These are phyloP conservation scores for Exophiala oligosperma DNA, from an alignment of 2,329 filamentous ascomycete genomes.

Conservation along the genomic window DNA sequence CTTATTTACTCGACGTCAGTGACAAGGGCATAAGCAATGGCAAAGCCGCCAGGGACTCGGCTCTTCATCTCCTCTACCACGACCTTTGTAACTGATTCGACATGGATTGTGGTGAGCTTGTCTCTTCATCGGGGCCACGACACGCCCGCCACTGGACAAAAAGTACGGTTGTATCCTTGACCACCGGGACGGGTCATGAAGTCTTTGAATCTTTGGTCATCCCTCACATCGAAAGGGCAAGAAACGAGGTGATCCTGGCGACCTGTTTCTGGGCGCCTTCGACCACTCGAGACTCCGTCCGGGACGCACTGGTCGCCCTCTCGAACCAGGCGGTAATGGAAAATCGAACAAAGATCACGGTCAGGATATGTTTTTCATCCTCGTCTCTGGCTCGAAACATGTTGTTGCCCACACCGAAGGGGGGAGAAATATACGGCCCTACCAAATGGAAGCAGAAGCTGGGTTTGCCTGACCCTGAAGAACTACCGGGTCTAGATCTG, in stretches of 20 bases:
- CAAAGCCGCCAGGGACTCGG: no score
- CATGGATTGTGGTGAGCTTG: conserved; percentile 1
- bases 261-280: conserved; percentile 82
- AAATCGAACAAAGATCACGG: conserved; percentile 62
- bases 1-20: no score
- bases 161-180: conserved; percentile 6
- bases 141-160: not conserved
- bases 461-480: conserved; percentile 60
- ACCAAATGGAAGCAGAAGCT: conserved; percentile 60
- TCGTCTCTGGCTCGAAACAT: conserved; percentile 71
- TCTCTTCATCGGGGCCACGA: conserved; percentile 2
- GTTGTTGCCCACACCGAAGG: conserved; percentile 64
- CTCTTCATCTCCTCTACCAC: no score
- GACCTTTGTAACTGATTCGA: not conserved
- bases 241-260: conserved; percentile 69
- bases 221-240: conserved; percentile 61
- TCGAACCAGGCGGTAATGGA: conserved; percentile 49
- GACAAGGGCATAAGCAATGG: no score
- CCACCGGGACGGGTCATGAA: conserved; percentile 13
- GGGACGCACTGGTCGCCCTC: conserved; percentile 19
- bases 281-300: conserved; percentile 58
- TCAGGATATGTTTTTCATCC: conserved; percentile 77
- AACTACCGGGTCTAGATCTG: conserved; percentile 63
- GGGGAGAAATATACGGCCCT: conserved; percentile 63
- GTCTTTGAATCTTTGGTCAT: conserved; percentile 45